Evolutionary conservation across 495 filamentous ascomycete genomes (phyloP).

Genomic region (Achaetomiella virescens): DNA sequence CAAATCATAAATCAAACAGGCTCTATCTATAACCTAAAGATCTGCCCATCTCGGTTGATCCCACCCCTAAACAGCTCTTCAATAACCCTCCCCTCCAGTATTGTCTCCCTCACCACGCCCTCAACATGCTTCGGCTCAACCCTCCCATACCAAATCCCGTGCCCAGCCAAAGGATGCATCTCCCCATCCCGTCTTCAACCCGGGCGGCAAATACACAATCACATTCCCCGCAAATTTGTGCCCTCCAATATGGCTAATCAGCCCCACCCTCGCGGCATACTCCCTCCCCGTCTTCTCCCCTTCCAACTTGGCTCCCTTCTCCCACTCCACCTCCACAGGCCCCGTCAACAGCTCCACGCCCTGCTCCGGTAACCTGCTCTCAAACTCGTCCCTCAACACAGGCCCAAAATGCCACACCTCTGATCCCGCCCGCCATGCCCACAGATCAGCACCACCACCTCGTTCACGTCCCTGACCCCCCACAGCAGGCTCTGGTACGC

Average conservation of each 20-base stretch:
- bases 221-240: conserved; percentile 94
- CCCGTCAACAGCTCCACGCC: conserved; percentile 34
- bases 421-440: conserved; percentile 73
- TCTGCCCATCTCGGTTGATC: conserved; percentile 40
- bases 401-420: conserved; percentile 76
- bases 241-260: conserved; percentile 85
- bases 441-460: conserved; percentile 74
- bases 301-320: conserved; percentile 13
- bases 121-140: conserved; percentile 82
- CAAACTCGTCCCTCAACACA: conserved; percentile 65
- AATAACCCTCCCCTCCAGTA: conserved; percentile 66
- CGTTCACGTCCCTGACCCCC: conserved; percentile 53
- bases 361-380: conserved; percentile 31
- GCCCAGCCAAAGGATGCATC: conserved; percentile 61
- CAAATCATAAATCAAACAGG: not conserved
- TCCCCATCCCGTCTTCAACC: conserved; percentile 31
- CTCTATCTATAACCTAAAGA: conserved; percentile 33
- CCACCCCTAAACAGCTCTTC: conserved; percentile 68
- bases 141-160: conserved; percentile 89
- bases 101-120: conserved; percentile 76
- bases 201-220: conserved; percentile 77
- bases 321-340: conserved; percentile 29
- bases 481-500: conserved; percentile 37
- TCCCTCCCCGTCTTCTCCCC: conserved; percentile 10
- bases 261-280: conserved; percentile 52